Base-by-base conservation (phyloP, 2,329 filamentous ascomycete genomes). In the Xylariales sp. region DNA sequence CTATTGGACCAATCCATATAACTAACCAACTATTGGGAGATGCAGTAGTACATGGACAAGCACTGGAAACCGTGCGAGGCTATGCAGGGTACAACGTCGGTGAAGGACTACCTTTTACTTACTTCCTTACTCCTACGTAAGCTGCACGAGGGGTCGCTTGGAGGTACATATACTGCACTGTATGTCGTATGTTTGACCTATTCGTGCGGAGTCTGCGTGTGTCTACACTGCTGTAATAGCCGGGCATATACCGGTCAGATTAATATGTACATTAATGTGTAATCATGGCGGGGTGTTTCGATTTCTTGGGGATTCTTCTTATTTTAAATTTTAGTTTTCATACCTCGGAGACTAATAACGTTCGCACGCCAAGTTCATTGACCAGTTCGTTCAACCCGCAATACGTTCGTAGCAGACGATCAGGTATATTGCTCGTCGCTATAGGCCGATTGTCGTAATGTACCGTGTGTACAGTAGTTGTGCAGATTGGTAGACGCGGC, bases 191-290 rank as follows among this genome's bases (percentile, higher is more conserved):
- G 45, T 55, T 50, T 55, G 53, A 34, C 32, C 50, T 64, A 36
- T 52, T 65, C 52, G 53, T 59, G 57, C 66, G 41, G 62, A 65
- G 66, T 58, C 48, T 36, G 14, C 36, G 49, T 32, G 43, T 36
- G 18, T 48, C 39, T 57, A 28, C 34, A 41, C 39, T 41, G 14
- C 39, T 56, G 54, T 43, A 54, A 62, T 60, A 58, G 23, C 63
- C 57, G 52, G 52, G 52, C 64, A n/a, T 50, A 48, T 62, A 57
- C 53, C 46, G 62, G 66, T 62, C 57, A 57, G 66, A 65, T 45
- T 46, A 45, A 45, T 56, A 9, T 56, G 54, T 39, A 48, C 28
- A 34, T 28, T 45, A 28, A 58, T 62, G 54, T 43, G 53, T 49
- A 62, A 46, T 62, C 32, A 43, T 50, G 48, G 39, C 39, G 48